These are phyloP conservation scores for Usnea hakonensis DNA, from an alignment of 495 filamentous ascomycete species.

Conservation along the genomic window DNA sequence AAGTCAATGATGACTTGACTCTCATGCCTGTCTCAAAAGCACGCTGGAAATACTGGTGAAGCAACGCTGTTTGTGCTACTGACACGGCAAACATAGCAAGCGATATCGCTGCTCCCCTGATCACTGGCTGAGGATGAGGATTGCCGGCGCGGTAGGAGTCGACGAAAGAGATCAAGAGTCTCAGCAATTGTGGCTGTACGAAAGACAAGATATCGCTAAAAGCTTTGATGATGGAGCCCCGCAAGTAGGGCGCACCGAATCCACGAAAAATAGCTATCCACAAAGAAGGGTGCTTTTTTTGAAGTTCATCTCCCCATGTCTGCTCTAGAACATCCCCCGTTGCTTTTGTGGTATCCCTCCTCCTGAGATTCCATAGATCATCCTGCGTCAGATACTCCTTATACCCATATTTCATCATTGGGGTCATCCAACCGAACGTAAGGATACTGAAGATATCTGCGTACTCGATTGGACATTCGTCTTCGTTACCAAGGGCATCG, in stretches of 20 bases:
- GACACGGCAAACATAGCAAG: slow-evolving; percentile 88
- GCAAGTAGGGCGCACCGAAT: slow-evolving; percentile 75
- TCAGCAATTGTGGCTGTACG: slow-evolving; percentile 83
- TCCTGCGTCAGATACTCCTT: slow-evolving; percentile 88
- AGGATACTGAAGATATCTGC: slow-evolving; percentile 89
- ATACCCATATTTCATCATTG: slow-evolving; percentile 94
- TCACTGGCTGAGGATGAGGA: slow-evolving; percentile 59
- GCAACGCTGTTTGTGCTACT: slow-evolving; percentile 65
- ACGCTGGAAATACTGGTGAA: slow-evolving; percentile 95
- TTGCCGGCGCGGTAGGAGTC: slow-evolving; percentile 60
- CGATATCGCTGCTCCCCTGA: slow-evolving; percentile 81
- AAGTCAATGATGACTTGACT: slow-evolving; percentile 81
- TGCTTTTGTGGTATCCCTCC: slow-evolving; percentile 63
- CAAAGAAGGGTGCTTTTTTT: slow-evolving; percentile 70
- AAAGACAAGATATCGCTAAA: slow-evolving; percentile 79
- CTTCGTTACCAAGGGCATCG: slow-evolving; percentile 74
- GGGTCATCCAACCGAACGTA: slow-evolving; percentile 98
- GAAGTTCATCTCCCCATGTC: slow-evolving; percentile 69
- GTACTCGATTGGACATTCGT: slow-evolving; percentile 91
- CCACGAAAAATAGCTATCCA: slow-evolving; percentile 85
- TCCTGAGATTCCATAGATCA: slow-evolving; percentile 89
- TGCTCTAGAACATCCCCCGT: slow-evolving; percentile 61
- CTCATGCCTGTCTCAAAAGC: slow-evolving; percentile 95
- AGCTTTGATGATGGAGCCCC: slow-evolving; percentile 75
- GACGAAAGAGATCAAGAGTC: slow-evolving; percentile 77